Conservation (phyloP, 192 early-diverging fungal genomes). For the Linnemannia exigua region DNA sequence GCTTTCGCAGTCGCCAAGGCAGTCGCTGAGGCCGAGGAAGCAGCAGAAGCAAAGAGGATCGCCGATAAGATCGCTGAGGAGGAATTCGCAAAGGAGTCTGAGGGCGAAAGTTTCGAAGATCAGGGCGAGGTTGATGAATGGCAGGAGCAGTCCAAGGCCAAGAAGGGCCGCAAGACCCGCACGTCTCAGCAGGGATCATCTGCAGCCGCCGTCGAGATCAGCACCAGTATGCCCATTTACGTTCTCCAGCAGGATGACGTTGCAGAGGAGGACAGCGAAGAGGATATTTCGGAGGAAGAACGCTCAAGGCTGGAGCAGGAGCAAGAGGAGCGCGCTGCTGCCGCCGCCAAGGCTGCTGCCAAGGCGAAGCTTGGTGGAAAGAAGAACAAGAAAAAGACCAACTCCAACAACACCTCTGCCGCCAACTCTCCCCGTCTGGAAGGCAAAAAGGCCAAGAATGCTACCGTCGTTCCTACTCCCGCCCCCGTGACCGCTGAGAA, state of each 20-base stretch:
- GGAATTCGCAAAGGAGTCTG: constrained; percentile 33
- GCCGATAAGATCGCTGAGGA: constrained; percentile 18
- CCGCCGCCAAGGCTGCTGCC: constrained; percentile 10
- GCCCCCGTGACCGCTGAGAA: not conserved
- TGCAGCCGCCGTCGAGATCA: constrained; percentile 15
- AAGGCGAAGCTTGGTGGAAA: constrained; percentile 32
- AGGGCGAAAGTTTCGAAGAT: constrained; percentile 18
- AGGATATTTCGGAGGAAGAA: constrained; percentile 29
- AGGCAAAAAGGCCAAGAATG: constrained; percentile 49
- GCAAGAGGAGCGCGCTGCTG: constrained; percentile 13
- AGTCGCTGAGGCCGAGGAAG: constrained; percentile 5
- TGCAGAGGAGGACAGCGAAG: constrained; percentile 30
- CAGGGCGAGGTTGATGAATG: constrained; percentile 45
- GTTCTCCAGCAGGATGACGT: constrained; percentile 44
- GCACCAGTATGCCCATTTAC: constrained; percentile 52
- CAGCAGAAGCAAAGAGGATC: constrained; percentile 4
- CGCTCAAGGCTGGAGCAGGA: constrained; percentile 19
- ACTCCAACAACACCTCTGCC: constrained; percentile 29
- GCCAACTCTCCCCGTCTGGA: constrained; percentile 52
- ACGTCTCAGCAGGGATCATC: constrained; percentile 21
- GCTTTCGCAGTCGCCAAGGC: constrained; percentile 4
- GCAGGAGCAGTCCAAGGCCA: constrained; percentile 56
- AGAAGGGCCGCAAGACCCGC: constrained; percentile 54
- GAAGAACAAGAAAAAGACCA: constrained; percentile 51
- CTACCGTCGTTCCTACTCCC: not conserved